Conservation (phyloP, 345 rosid genomes). For the Ceriops zippeliana region DNA sequence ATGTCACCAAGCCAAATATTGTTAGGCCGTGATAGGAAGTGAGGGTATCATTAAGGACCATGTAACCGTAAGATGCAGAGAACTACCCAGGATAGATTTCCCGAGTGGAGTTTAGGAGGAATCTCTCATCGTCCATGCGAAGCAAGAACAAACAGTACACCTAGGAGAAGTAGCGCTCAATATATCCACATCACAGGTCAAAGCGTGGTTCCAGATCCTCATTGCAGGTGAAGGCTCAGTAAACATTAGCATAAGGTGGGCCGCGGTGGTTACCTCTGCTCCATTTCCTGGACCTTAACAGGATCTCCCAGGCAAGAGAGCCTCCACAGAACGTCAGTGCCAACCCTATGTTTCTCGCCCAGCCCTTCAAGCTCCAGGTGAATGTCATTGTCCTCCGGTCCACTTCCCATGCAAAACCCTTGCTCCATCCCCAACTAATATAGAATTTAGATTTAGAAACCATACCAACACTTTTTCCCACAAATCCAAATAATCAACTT, state of each 20-base stretch:
- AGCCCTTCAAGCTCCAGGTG: constrained; percentile 68
- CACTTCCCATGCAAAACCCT: constrained; percentile 80
- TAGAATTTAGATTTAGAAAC: background rate
- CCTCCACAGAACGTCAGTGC: constrained; percentile 57
- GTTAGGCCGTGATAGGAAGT: background rate
- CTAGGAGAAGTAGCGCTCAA: background rate
- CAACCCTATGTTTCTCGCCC: constrained; percentile 87
- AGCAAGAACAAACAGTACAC: constrained; percentile 6
- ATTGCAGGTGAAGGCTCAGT: constrained; percentile 54
- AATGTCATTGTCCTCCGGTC: constrained; percentile 68
- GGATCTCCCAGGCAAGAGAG: constrained; percentile 62
- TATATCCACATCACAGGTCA: constrained; percentile 22
- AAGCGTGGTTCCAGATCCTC: constrained; percentile 69
- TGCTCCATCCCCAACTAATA: constrained; percentile 58
- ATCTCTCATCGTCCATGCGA: background rate
- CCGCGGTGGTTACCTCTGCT: constrained; percentile 78
- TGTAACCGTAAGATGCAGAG: background rate
- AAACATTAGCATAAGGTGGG: constrained; percentile 57
- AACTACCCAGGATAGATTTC: too few species aligned
- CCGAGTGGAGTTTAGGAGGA: background rate
- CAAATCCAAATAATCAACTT: background rate
- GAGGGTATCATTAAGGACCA: background rate
- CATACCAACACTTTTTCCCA: background rate
- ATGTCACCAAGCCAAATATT: background rate
- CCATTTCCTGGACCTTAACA: constrained; percentile 67